These are phyloP conservation scores for Tolypocladium ovalisporum DNA, from an alignment of 2,329 filamentous ascomycete species.

Conservation along the genomic window DNA sequence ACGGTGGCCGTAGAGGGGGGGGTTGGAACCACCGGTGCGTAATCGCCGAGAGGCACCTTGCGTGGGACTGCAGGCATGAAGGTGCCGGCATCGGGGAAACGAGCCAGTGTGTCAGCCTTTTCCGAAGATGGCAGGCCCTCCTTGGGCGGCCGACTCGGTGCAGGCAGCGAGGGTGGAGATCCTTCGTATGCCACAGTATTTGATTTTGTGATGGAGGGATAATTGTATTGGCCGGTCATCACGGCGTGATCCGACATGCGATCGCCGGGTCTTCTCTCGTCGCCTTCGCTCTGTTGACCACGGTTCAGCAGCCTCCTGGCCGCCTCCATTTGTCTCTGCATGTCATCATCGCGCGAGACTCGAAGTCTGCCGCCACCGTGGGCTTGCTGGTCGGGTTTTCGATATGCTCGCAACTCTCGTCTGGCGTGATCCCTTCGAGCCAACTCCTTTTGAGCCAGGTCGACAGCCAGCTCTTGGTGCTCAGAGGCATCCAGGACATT, in stretches of 20 bases:
- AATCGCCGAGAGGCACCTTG: slow-evolving; percentile 16
- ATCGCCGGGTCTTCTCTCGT: slow-evolving; percentile 12
- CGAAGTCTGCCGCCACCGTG: not conserved
- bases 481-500: slow-evolving; percentile 59
- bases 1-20: slow-evolving; percentile 3
- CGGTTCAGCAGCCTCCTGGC: slow-evolving; percentile 35
- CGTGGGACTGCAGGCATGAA: slow-evolving; percentile 14
- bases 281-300: slow-evolving; percentile 8
- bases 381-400: not conserved
- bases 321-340: slow-evolving; percentile 41
- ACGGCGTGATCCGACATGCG: slow-evolving; percentile 10
- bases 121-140: slow-evolving; percentile 8
- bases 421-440: slow-evolving; percentile 52
- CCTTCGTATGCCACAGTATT: slow-evolving; percentile 33
- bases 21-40: slow-evolving; percentile 11
- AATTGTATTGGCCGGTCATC: slow-evolving; percentile 32
- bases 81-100: not conserved
- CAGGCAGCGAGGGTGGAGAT: slow-evolving; percentile 9
- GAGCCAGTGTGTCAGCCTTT: slow-evolving; percentile 1
- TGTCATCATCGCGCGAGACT: slow-evolving; percentile 27
- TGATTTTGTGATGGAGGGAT: slow-evolving; percentile 46
- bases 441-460: slow-evolving; percentile 64
- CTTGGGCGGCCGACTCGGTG: slow-evolving; percentile 23
- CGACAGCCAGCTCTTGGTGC: slow-evolving; percentile 65
- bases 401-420: slow-evolving; percentile 42